Conservation (phyloP, 2,329 filamentous ascomycete species). For the Hypoxylon sp. region DNA sequence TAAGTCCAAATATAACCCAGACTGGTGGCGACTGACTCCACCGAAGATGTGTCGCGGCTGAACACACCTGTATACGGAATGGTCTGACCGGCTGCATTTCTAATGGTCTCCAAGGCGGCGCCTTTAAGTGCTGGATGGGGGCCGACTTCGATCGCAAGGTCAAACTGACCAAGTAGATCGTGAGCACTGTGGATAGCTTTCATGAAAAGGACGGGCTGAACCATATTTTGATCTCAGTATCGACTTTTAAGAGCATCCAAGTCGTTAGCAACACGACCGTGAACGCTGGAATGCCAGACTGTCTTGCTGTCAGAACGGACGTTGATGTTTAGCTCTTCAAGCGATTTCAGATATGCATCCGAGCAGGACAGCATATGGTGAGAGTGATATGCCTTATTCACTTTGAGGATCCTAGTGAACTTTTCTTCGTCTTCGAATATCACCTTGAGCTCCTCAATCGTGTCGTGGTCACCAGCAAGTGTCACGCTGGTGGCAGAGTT, state of each 20-base stretch:
- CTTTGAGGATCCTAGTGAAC: constrained; percentile 3
- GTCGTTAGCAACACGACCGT: too few relatives aligned
- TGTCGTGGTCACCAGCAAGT: constrained; percentile 25
- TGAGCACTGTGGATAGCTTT: background rate
- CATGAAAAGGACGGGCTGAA: background rate
- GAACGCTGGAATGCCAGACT: too few relatives aligned
- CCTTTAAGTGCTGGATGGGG: constrained; percentile 49
- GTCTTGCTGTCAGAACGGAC: background rate
- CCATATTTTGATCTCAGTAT: too few relatives aligned
- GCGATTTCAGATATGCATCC: background rate
- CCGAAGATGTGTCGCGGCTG: background rate
- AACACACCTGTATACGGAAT: background rate
- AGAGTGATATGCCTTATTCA: constrained; percentile 23
- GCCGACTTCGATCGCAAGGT: constrained; percentile 44
- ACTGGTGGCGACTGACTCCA: background rate
- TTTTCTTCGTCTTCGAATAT: constrained; percentile 7
- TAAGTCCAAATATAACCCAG: background rate
- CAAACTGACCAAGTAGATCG: background rate
- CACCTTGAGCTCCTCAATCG: background rate
- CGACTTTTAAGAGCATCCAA: too few relatives aligned
- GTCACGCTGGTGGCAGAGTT: constrained; percentile 27
- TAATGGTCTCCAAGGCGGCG: constrained; percentile 44
- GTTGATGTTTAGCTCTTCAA: background rate
- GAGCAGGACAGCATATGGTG: constrained; percentile 13
- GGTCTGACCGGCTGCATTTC: background rate